A percentile compares a stretch with the other conserved stretches of the same genome.
Evolutionary conservation across 352 stramenopile genomes (phyloP).

Genomic region (Globisporangium paroecandrum): DNA sequence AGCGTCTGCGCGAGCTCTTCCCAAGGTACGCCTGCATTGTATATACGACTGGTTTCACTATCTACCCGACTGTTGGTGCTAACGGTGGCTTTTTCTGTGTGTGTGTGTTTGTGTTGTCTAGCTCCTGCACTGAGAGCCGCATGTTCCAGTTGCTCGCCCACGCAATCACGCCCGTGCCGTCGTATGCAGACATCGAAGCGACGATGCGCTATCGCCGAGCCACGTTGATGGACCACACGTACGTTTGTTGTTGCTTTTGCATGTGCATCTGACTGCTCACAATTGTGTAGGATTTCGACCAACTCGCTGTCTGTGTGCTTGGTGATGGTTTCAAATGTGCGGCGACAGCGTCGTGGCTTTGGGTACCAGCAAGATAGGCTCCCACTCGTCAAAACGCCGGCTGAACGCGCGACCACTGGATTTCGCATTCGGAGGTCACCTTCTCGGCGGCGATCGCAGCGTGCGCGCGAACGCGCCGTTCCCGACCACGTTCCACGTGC

Average conservation of each 20-base stretch:
- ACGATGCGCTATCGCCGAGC: constrained; percentile 40
- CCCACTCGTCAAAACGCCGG: background rate
- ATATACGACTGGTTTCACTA: no score
- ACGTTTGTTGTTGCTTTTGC: constrained; percentile 5
- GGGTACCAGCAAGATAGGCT: constrained; percentile 1
- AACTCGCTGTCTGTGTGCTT: background rate
- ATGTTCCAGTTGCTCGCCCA: constrained; percentile 75
- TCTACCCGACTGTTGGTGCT: constrained; percentile 18
- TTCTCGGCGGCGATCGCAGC: constrained; percentile 58
- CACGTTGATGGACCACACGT: constrained; percentile 48
- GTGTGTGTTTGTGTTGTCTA: constrained; percentile 11
- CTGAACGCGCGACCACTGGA: constrained; percentile 22
- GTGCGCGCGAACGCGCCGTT: constrained; percentile 73
- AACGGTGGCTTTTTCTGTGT: background rate
- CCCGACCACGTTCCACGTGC: constrained; percentile 49
- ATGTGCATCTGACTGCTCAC: background rate
- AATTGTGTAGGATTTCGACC: background rate
- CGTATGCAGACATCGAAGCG: constrained; percentile 48
- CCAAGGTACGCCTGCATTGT: constrained; percentile 28
- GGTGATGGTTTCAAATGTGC: background rate
- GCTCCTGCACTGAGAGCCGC: constrained; percentile 48
- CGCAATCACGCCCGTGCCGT: constrained; percentile 57
- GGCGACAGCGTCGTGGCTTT: constrained; percentile 35
- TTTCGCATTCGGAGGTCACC: constrained; percentile 49
- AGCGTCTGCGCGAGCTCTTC: constrained; percentile 37